Evolutionary conservation across 2,329 filamentous ascomycete species (phyloP).

Genomic region (Neonectria punicea): DNA sequence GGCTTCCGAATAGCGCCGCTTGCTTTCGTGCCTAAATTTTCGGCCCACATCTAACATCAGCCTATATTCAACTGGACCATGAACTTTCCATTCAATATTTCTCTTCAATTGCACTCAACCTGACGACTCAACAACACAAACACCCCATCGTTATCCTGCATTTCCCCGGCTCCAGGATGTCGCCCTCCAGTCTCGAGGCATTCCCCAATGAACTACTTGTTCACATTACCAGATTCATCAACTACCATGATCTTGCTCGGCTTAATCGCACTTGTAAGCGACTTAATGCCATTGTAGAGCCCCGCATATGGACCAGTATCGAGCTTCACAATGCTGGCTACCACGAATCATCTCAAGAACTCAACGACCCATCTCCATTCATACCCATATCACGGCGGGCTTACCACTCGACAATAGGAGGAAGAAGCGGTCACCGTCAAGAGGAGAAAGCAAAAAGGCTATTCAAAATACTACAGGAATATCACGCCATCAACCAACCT

Average conservation of each 20-base stretch:
- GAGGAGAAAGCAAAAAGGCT: background rate
- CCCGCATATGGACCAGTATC: constrained; percentile 23
- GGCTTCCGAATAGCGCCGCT: too few species aligned
- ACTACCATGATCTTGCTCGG: background rate
- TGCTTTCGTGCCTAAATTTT: too few species aligned
- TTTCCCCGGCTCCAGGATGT: too few species aligned
- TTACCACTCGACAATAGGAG: background rate
- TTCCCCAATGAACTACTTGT: background rate
- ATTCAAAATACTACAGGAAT: too few species aligned
- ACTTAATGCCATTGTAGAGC: background rate
- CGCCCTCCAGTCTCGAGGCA: too few species aligned
- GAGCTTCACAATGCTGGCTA: constrained; percentile 29
- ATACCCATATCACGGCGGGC: background rate
- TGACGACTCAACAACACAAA: too few species aligned
- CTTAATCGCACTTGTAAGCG: constrained; percentile 17
- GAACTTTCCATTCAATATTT: too few species aligned
- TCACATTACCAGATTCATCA: background rate
- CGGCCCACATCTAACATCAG: too few species aligned
- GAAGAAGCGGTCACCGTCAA: background rate
- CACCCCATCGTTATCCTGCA: too few species aligned
- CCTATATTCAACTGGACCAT: too few species aligned
- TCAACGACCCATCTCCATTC: constrained; percentile 13
- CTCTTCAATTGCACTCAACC: too few species aligned
- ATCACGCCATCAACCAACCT: too few species aligned
- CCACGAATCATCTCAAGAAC: constrained; percentile 26